Evolutionary conservation across 2,329 filamentous ascomycete genomes (phyloP).

Genomic region (Calonectria hawksworthii): DNA sequence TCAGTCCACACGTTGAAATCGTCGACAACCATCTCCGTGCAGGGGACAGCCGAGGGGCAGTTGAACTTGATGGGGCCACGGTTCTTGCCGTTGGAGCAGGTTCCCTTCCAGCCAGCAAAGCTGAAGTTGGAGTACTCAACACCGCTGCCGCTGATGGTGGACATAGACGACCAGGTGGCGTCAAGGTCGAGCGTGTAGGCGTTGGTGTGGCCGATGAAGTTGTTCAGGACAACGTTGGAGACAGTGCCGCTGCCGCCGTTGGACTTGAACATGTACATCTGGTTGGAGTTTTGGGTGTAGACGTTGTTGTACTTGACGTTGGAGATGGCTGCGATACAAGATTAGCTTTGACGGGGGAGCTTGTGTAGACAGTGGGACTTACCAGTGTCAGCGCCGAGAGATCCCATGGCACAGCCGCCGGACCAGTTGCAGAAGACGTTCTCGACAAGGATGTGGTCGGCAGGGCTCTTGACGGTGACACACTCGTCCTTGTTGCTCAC

Average conservation of each 20-base stretch:
- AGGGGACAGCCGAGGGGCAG: conserved; percentile 34
- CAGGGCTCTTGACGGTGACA: conserved; percentile 39
- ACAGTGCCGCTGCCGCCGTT: conserved; percentile 39
- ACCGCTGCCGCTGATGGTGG: conserved; percentile 26
- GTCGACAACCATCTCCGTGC: conserved; percentile 36
- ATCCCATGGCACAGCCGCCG: conserved; percentile 39
- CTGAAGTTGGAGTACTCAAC: conserved; percentile 39
- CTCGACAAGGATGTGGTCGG: conserved; percentile 38
- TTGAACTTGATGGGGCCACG: conserved; percentile 41
- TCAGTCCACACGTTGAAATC: conserved; percentile 38
- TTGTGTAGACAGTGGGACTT: background rate
- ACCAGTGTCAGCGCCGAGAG: conserved; percentile 27
- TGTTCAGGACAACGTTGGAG: conserved; percentile 36
- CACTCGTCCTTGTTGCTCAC: conserved; percentile 43
- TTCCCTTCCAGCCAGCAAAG: conserved; percentile 40
- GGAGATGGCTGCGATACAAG: conserved; percentile 20
- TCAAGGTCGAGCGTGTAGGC: conserved; percentile 39
- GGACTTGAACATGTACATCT: conserved; percentile 44
- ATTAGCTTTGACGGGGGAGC: background rate
- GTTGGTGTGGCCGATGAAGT: conserved; percentile 40
- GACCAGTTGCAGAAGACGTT: conserved; percentile 43
- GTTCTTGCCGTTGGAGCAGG: conserved; percentile 34
- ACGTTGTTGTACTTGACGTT: conserved; percentile 40
- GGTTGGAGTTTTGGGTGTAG: conserved; percentile 39
- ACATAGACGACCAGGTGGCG: conserved; percentile 37